Evolutionary conservation across 2,329 filamentous ascomycete genomes (phyloP).

Genomic region (Verticillium klebahnii): DNA sequence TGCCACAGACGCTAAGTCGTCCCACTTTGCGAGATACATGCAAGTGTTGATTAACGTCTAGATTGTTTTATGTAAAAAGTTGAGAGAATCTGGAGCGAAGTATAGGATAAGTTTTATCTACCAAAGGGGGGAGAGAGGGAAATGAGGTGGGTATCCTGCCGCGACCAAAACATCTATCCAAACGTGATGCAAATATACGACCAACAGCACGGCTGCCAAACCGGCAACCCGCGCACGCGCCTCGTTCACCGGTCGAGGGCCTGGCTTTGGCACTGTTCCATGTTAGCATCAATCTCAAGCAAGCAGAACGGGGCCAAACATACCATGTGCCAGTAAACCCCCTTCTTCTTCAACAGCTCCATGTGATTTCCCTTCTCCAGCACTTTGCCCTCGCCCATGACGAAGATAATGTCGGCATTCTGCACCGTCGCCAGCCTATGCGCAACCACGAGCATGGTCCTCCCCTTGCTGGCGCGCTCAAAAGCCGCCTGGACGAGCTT

Average conservation of each 20-base stretch:
- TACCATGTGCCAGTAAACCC: conserved; percentile 56
- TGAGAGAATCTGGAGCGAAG: not conserved
- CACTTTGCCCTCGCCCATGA: conserved; percentile 62
- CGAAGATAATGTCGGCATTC: conserved; percentile 75
- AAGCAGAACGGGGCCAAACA: conserved; percentile 18
- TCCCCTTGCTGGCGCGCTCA: conserved; percentile 54
- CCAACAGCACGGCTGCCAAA: not conserved
- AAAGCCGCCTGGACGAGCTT: conserved; percentile 63
- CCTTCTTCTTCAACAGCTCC: conserved; percentile 46
- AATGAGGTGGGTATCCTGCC: not conserved
- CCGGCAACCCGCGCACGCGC: not conserved
- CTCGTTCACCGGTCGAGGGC: conserved; percentile 44
- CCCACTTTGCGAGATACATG: no score
- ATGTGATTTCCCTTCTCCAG: conserved; percentile 49
- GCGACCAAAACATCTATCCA: not conserved
- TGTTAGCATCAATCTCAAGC: conserved; percentile 15
- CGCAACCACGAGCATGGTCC: conserved; percentile 71
- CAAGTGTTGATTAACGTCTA: not conserved
- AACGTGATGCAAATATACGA: not conserved
- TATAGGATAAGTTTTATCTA: not conserved
- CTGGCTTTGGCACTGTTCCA: conserved; percentile 50
- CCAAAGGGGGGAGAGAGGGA: not conserved
- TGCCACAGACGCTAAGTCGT: no score
- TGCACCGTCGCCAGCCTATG: conserved; percentile 74
- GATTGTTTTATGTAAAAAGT: not conserved